Conservation (phyloP, 345 rosid species). For the Lepidium didymum region DNA sequence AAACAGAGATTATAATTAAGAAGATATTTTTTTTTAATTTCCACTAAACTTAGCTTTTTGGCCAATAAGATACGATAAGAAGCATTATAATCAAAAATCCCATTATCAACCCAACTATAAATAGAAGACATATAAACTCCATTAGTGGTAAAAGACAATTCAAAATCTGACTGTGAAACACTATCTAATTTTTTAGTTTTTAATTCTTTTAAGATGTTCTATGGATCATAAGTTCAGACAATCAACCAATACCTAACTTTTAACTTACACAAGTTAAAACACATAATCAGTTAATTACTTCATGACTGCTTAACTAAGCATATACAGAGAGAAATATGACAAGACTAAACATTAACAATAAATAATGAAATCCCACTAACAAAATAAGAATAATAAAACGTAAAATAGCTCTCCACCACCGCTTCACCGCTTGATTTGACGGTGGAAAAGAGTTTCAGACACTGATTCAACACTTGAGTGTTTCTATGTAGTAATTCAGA, state of each 20-base stretch:
- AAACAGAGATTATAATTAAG: not conserved
- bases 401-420: not conserved
- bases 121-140: not conserved
- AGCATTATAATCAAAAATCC: not conserved
- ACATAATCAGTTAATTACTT: not conserved
- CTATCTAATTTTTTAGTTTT: not conserved
- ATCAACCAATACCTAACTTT: not conserved
- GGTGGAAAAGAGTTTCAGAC: not conserved
- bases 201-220: not conserved
- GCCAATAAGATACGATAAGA: conserved; percentile 4
- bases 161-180: not conserved
- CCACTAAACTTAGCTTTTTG: conserved; percentile 14
- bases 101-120: not conserved
- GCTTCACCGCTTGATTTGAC: not conserved
- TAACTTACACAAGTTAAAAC: not conserved
- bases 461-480: not conserved
- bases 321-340: not conserved
- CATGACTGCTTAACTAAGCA: not conserved
- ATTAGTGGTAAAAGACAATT: not conserved
- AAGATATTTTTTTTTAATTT: not conserved
- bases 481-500: not conserved
- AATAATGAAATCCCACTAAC: not conserved
- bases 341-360: not conserved
- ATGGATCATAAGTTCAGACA: not conserved
- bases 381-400: not conserved